phyloP scores from a whole-genome alignment of 257 asterid genomes.

The Ajuga chamaepitys region DNA sequence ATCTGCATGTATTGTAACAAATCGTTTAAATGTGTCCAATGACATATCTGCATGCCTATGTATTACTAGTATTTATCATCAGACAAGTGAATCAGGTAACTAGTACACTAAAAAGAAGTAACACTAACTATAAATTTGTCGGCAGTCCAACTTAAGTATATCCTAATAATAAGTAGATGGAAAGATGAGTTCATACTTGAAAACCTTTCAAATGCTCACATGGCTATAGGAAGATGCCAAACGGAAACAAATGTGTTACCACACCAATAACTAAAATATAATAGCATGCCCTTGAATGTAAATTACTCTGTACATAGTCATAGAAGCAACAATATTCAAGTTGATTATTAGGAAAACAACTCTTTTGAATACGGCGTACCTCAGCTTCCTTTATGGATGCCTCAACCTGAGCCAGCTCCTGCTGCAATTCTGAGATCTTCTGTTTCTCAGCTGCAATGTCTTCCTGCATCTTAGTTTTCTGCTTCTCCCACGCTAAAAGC shows the following conservation, averaged over 20 bases:
- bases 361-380: constrained; percentile 34
- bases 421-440: constrained; percentile 49
- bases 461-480: constrained; percentile 81
- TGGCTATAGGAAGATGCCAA: neutral
- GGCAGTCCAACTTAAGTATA: neutral
- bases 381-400: constrained; percentile 64
- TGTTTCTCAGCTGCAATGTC: constrained; percentile 63
- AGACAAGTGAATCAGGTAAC: neutral
- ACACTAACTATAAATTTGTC: neutral
- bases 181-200: neutral
- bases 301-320: neutral
- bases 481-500: constrained; percentile 86
- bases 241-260: neutral
- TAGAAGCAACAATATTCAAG: constrained; percentile 1
- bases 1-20: neutral
- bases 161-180: neutral
- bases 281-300: neutral
- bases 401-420: constrained; percentile 57
- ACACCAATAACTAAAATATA: neutral
- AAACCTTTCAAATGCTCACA: neutral
- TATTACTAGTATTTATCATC: neutral
- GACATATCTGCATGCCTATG: neutral
- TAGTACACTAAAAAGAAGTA: neutral
- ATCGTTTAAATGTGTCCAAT: neutral
- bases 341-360: neutral